These are phyloP conservation scores for Udeniomyces megalosporus DNA, from an alignment of 768 basidiomycete species.

Conservation along the genomic window DNA sequence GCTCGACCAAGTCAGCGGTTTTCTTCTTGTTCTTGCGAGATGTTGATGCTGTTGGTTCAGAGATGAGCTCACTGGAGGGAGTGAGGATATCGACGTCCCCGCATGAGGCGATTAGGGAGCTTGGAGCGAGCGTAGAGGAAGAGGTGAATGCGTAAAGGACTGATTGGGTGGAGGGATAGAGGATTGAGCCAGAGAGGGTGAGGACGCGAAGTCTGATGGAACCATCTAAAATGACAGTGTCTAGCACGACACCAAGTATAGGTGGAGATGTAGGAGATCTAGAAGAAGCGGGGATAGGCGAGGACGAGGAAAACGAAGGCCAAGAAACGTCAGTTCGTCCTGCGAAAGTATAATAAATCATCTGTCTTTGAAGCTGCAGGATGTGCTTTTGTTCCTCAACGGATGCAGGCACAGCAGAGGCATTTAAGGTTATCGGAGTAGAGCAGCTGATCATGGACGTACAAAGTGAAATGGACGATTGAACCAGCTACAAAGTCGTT, in stretches of 20 bases:
- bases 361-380: no score
- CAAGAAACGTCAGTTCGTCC: not conserved
- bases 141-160: conserved; percentile 29
- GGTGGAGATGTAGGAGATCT: no score
- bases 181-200: not conserved
- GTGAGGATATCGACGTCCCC: conserved; percentile 19
- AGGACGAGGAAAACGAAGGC: not conserved
- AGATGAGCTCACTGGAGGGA: not conserved
- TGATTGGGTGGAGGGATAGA: conserved; percentile 20
- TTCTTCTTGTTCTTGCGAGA: conserved; percentile 30
- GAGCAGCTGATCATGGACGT: no score
- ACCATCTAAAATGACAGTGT: conserved; percentile 9
- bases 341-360: no score
- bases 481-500: no score
- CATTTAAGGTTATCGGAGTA: no score
- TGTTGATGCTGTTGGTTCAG: conserved; percentile 11
- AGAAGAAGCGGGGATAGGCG: no score
- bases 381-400: no score
- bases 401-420: no score
- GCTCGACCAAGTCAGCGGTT: no score
- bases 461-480: no score
- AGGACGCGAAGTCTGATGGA: conserved; percentile 2
- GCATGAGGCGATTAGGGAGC: conserved; percentile 16
- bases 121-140: conserved; percentile 19
- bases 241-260: conserved; percentile 15